phyloP scores from a whole-genome alignment of 805 yeast genomes.

The Hanseniaspora osmophila region DNA sequence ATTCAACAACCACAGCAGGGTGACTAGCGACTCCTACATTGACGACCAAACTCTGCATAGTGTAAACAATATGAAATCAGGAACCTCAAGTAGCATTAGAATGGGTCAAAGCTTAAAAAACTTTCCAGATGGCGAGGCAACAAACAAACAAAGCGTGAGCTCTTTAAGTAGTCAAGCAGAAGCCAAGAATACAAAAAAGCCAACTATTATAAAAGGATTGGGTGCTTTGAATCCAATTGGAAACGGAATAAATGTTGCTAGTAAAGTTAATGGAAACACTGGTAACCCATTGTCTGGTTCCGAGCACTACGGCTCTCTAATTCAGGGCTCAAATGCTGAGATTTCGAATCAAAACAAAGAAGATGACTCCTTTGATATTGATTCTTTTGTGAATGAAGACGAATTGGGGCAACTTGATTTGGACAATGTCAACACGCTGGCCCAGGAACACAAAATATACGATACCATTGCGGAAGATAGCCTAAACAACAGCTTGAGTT shows the following conservation, averaged over 20 bases:
- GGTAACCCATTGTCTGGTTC: too few relatives aligned
- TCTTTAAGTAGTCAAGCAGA: neutral
- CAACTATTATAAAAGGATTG: neutral
- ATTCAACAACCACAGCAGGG: neutral
- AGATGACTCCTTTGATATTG: neutral
- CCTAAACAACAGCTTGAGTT: neutral
- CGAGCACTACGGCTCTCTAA: too few relatives aligned
- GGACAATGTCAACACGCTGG: neutral
- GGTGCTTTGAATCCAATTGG: neutral
- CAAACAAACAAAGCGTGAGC: neutral
- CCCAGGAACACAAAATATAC: neutral
- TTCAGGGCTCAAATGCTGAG: too few relatives aligned
- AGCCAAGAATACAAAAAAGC: neutral
- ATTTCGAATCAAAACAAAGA: too few relatives aligned
- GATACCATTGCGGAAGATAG: neutral
- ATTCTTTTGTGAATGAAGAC: constrained; percentile 3
- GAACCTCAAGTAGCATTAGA: neutral
- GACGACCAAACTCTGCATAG: neutral
- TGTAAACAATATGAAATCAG: neutral
- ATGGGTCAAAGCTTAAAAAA: neutral
- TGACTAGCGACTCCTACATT: neutral
- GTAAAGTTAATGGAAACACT: neutral
- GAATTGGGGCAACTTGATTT: constrained; percentile 1
- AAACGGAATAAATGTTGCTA: neutral
- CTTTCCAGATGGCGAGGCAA: neutral